phyloP scores from a whole-genome alignment of 139 green algal genomes.

The Spirogloea muscicola region DNA sequence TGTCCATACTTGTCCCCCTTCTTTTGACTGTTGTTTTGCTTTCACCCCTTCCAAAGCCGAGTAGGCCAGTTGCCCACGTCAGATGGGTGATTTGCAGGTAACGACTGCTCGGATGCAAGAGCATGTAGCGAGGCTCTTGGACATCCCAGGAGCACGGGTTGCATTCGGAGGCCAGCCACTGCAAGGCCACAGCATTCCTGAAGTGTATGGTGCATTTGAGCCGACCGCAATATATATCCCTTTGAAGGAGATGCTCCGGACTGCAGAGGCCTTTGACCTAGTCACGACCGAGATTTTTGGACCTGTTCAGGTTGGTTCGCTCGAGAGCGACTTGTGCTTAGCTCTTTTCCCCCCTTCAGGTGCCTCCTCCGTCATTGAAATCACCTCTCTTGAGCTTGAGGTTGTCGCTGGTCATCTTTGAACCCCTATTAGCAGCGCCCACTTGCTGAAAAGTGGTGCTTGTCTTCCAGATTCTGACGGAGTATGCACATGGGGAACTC shows the following conservation, averaged over 20 bases:
- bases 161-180: constrained; percentile 82
- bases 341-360: no score
- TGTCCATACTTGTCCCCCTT: no score
- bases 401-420: no score
- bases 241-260: constrained; percentile 66
- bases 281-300: constrained; percentile 95
- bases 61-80: no score
- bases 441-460: no score
- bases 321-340: no score
- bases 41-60: no score
- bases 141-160: constrained; percentile 73
- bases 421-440: no score
- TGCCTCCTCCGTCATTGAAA: no score
- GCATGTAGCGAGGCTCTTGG: constrained; percentile 71
- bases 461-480: constrained; percentile 89
- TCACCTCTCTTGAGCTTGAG: no score
- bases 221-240: constrained; percentile 93
- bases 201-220: constrained; percentile 84
- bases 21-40: no score
- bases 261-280: constrained; percentile 63
- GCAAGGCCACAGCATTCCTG: constrained; percentile 80
- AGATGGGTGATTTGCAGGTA: no score
- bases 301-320: constrained; percentile 76
- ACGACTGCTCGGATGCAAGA: constrained; percentile 78
- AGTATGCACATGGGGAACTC: constrained; percentile 73